Evolutionary conservation across 306 rosid species (phyloP).

Genomic region (Luffa acutangula): DNA sequence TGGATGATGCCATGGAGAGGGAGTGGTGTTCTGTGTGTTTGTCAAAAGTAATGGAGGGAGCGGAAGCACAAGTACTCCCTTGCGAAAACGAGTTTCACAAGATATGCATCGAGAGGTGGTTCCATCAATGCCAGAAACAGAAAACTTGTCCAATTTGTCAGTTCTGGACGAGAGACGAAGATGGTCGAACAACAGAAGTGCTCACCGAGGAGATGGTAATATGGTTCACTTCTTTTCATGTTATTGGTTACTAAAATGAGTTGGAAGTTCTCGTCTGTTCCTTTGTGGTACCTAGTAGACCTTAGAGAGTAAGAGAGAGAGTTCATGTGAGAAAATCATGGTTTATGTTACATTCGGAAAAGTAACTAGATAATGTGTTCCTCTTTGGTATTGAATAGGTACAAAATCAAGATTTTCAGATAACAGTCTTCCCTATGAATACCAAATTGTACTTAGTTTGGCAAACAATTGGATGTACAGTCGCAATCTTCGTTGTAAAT

Average conservation of each 20-base stretch:
- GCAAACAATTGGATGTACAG: neutral
- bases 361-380: neutral
- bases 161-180: constrained; percentile 44
- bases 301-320: neutral
- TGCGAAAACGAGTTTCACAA: constrained; percentile 75
- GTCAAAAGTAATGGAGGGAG: constrained; percentile 39
- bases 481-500: neutral
- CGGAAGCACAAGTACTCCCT: constrained; percentile 51
- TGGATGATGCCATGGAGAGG: constrained; percentile 8
- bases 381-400: neutral
- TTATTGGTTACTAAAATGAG: constrained; percentile 42
- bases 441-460: neutral
- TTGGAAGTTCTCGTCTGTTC: neutral
- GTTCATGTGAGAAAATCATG: neutral
- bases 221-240: constrained; percentile 87
- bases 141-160: constrained; percentile 78
- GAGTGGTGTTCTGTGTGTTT: constrained; percentile 64
- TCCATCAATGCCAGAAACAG: constrained; percentile 38
- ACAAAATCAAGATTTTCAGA: neutral
- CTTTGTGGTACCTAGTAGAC: neutral
- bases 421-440: neutral
- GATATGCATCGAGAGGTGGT: constrained; percentile 74
- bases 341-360: neutral
- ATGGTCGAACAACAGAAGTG: constrained; percentile 26
- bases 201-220: constrained; percentile 76